These are phyloP conservation scores for Comarum palustre DNA, from an alignment of 306 rosid genomes.

Conservation along the genomic window DNA sequence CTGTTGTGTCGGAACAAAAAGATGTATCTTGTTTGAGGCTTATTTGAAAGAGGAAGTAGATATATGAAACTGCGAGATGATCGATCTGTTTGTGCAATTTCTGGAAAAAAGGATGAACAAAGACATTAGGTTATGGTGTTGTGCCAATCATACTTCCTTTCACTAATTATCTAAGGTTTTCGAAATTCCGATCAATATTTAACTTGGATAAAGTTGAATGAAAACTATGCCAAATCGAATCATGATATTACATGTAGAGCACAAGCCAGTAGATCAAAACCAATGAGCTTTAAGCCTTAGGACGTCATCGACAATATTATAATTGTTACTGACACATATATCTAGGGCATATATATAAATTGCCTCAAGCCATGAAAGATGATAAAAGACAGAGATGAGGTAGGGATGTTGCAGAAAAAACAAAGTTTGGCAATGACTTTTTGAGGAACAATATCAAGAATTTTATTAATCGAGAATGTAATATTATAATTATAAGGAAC, in stretches of 20 bases:
- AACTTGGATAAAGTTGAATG: neutral
- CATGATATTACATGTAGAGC: neutral
- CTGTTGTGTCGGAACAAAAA: constrained; percentile 7
- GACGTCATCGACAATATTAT: neutral
- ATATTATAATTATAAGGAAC: too few relatives aligned
- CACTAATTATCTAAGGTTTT: neutral
- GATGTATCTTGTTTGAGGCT: neutral
- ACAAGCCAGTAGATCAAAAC: neutral
- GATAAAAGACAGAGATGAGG: neutral
- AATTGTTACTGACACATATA: neutral
- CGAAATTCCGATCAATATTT: neutral
- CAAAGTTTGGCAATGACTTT: too few relatives aligned
- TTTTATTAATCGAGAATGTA: too few relatives aligned
- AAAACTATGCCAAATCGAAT: neutral
- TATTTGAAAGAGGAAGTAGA: neutral
- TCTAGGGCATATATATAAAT: neutral
- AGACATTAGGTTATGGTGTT: neutral
- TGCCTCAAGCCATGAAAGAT: neutral
- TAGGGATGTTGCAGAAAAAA: neutral
- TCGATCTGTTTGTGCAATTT: too few relatives aligned
- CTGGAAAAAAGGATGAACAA: neutral
- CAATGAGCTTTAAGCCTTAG: constrained; percentile 10
- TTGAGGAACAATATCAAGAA: too few relatives aligned
- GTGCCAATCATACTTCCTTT: neutral
- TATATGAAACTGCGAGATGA: neutral